A percentile compares a stretch with the other conserved stretches of the same genome.
phyloP scores from a whole-genome alignment of 1,284 basidiomycete species.

The Malassezia slooffiae region DNA sequence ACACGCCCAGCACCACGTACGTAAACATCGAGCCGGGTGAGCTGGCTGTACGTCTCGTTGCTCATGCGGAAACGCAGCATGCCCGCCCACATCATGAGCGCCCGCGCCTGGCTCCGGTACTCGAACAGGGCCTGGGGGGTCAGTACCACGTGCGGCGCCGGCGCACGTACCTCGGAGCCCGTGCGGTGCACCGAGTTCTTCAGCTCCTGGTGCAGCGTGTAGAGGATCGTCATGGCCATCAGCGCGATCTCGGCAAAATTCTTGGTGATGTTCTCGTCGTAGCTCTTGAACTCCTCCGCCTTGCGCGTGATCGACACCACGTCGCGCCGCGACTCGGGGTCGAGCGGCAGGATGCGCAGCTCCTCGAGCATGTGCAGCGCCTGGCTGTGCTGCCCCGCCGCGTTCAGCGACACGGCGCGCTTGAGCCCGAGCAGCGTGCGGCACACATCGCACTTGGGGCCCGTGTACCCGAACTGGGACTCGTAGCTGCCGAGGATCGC shows the following conservation, averaged over 20 bases:
- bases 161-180: constrained; percentile 16
- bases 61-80: constrained; percentile 46
- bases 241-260: constrained; percentile 81
- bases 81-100: constrained; percentile 46
- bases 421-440: constrained; percentile 65
- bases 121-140: constrained; percentile 26
- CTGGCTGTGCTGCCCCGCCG: constrained; percentile 60
- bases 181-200: constrained; percentile 35
- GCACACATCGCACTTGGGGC: constrained; percentile 59
- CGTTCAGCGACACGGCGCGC: constrained; percentile 67
- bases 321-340: constrained; percentile 55
- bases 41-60: constrained; percentile 44
- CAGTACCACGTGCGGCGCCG: too few species aligned
- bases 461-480: constrained; percentile 57
- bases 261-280: constrained; percentile 71
- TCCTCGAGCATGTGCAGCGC: constrained; percentile 77
- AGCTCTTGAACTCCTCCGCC: constrained; percentile 79
- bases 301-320: constrained; percentile 71
- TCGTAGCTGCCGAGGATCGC: constrained; percentile 82
- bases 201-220: constrained; percentile 47
- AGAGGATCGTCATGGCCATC: constrained; percentile 86
- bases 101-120: constrained; percentile 36
- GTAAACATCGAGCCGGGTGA: constrained; percentile 42
- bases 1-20: constrained; percentile 13
- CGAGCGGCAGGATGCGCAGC: constrained; percentile 77